Percentiles rank a stretch among this genome's conserved stretches.
Conservation (phyloP, 2,329 filamentous ascomycete species). For the Fonsecaea monophora region DNA sequence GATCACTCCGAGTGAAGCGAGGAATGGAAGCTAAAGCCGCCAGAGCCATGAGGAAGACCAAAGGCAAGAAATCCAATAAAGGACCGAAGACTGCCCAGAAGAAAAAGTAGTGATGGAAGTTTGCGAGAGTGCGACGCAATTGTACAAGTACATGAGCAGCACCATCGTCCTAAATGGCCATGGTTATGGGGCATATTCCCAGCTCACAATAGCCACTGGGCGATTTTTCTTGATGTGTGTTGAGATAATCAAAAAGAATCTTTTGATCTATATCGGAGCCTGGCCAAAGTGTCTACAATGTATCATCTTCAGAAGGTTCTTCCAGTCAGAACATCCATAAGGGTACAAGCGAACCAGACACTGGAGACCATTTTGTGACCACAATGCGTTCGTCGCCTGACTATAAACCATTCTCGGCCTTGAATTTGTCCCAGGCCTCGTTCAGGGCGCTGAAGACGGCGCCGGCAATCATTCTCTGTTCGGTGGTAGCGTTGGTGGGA, state of each 20-base stretch:
- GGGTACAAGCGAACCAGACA: not conserved
- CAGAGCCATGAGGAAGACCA: slow-evolving; percentile 69
- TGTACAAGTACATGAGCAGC: slow-evolving; percentile 1
- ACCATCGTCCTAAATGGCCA: not conserved
- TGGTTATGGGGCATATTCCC: not conserved
- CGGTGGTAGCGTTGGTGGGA: slow-evolving; percentile 67
- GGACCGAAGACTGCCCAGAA: slow-evolving; percentile 31
- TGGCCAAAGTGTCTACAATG: not conserved
- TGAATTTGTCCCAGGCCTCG: slow-evolving; percentile 74
- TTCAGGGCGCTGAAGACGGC: slow-evolving; percentile 70
- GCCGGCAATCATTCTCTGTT: slow-evolving; percentile 71
- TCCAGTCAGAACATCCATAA: not conserved
- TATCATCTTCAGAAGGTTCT: not conserved
- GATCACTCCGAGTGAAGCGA: slow-evolving; percentile 56
- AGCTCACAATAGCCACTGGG: not conserved
- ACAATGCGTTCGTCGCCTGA: not conserved
- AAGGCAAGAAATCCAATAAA: slow-evolving; percentile 62
- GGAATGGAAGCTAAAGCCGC: slow-evolving; percentile 64
- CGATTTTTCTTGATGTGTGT: not conserved
- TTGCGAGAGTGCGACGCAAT: not conserved
- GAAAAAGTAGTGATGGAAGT: slow-evolving; percentile 19
- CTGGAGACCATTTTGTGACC: not conserved
- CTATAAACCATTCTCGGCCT: slow-evolving; percentile 65
- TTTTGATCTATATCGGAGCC: not conserved
- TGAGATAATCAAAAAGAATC: not conserved